Evolutionary conservation across 2,329 filamentous ascomycete species (phyloP), one percentile per base, ranked within the genome.

Genomic region (Neofusicoccum cordaticola): DNA sequence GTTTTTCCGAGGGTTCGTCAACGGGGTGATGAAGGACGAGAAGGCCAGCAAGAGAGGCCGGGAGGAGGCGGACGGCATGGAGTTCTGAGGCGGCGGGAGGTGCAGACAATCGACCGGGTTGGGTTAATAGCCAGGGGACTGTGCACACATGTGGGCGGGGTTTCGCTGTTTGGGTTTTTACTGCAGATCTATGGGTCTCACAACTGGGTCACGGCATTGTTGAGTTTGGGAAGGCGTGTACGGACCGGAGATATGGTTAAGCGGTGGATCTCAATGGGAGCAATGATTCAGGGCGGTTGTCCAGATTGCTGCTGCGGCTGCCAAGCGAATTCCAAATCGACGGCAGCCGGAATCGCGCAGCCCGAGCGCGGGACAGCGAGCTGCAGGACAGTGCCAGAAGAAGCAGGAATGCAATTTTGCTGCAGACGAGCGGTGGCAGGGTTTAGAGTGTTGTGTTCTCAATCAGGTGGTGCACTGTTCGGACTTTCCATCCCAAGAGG

Each of bases 1-100:
- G 65, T 89, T 90, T 70, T 98, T 99, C 78, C 86, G 90, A 69
- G 85, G 83, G 0, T 96, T 97, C 78, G 92, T 98, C 7, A 84
- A 86, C 9, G 84, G 81, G 0, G 77, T 99, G 63, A 84, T 97
- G 76, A 93, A 89, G 76, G 94, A 96, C 66, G 88, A 91, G 71
- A 78, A 68, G 66, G 74, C 68, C 44, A 67, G 75, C 11, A 83
- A 83, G 72, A 74, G 81, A 70, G 88, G 89, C 75, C 82, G 82
- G 67, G 87, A 86, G 34, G 82, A 83, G 12, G 79, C 77, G 42
- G 74, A 89, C 72, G 79, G 79, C 6, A 90, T 90, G 87, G 88
- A 90, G 67, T 90, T 90, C 75, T 90, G 74, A 82, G 48, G 57
- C 19, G 42, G n/a, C n/a, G 41, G 41, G 41, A 17, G 53, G 37